Evolutionary conservation across 2,329 filamentous ascomycete species (phyloP), one percentile per base, ranked within the genome.

Genomic region (Hyphodiscus sp.): DNA sequence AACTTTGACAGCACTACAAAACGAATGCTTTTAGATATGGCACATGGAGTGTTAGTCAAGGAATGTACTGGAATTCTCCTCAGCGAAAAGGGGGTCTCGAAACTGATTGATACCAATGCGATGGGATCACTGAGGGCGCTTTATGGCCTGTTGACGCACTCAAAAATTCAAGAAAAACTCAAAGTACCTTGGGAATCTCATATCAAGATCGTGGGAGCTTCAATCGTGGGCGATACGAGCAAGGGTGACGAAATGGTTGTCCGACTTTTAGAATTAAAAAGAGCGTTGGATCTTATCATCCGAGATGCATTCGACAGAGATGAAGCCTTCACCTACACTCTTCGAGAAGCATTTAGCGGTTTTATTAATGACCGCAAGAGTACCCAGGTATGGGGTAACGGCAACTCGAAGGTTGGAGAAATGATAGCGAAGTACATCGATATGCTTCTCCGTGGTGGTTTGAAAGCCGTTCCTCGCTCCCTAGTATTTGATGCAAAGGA

Each of bases 351-450:
- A 0, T 97, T 99, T 66, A 85, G 88, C 50, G 79, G 76, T 0
- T 96, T 97, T 63, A 96, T 99, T 77, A 99, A 99, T 69, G 89
- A 94, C 69, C 81, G 78, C 3, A 86, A 86, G 66, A 87, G 85
- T 65, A 83, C 81, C 1, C 78, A 81, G 8, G 76, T 83, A 4
- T 92, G 87, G 81, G 82, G 83, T 49, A 89, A 88, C 0, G 86
- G 91, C 52, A 95, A 91, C 52, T 90, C 91, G 18, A 97, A 95
- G 75, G 90, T 95, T 15, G 94, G 92, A 48, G 94, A 99, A 74
- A 96, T 97, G 91, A 95, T 96, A 62, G 95, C 94, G 29, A 97
- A 96, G 71, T 91, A 97, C 64, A 87, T 99, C 57, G 94, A 99
- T 70, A 79, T 87, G 73, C 76, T 99, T 19, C 79, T 99, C 30